Evolutionary conservation across 108 stramenopile genomes (phyloP).

Genomic region (Cylindrotheca fusiformis): DNA sequence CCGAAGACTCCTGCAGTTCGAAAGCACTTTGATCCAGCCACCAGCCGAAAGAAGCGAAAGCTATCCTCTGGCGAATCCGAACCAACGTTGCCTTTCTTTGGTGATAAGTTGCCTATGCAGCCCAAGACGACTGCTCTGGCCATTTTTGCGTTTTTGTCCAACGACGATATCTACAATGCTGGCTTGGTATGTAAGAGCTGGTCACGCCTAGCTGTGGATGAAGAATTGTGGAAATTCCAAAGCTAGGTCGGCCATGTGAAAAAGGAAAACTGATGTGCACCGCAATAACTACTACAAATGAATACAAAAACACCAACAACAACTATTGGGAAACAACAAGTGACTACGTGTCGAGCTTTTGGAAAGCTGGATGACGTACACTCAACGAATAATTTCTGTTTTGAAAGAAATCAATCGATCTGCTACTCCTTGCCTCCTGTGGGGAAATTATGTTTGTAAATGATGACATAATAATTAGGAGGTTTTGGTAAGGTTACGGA

Average conservation of each 20-base stretch:
- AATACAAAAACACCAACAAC: too few species aligned
- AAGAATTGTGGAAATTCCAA: slow-evolving; percentile 45
- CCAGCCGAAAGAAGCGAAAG: slow-evolving; percentile 38
- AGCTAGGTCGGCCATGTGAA: background rate
- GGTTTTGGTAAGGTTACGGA: too few species aligned
- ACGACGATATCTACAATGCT: slow-evolving; percentile 85
- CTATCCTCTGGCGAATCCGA: slow-evolving; percentile 27
- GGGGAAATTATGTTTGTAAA: too few species aligned
- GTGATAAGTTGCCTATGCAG: slow-evolving; percentile 42
- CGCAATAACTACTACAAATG: too few species aligned
- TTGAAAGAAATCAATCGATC: too few species aligned
- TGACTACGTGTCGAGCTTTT: too few species aligned
- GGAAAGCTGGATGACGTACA: too few species aligned
- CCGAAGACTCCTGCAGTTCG: slow-evolving; percentile 29
- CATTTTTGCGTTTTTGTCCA: slow-evolving; percentile 71
- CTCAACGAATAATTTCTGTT: too few species aligned
- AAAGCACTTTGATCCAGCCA: slow-evolving; percentile 29
- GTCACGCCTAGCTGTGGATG: slow-evolving; percentile 50
- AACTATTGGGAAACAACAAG: too few species aligned
- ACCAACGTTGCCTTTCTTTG: slow-evolving; percentile 50
- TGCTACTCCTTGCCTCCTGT: too few species aligned
- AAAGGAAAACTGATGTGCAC: too few species aligned
- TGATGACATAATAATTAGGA: too few species aligned
- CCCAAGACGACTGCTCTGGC: slow-evolving; percentile 58
- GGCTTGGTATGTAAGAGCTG: slow-evolving; percentile 77